A percentile compares a stretch with the other conserved stretches of the same genome.
Evolutionary conservation across 805 yeast genomes (phyloP).

Genomic region (Nakazawaea wyomingensis): DNA sequence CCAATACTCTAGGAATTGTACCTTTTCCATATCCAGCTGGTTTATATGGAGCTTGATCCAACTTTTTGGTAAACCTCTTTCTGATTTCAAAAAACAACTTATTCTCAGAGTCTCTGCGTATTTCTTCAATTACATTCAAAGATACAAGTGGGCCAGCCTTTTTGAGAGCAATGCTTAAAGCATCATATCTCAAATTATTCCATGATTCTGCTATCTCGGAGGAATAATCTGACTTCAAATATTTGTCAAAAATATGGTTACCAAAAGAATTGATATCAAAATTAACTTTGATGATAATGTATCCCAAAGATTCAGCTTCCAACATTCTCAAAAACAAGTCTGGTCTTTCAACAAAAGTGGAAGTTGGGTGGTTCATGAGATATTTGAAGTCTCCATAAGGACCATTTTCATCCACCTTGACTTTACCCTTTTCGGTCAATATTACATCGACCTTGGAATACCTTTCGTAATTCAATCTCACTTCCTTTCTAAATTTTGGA

Average conservation of each 20-base stretch:
- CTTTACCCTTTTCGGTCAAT: conserved; percentile 77
- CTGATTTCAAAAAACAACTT: conserved; percentile 67
- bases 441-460: conserved; percentile 68
- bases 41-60: conserved; percentile 91
- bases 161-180: conserved; percentile 62
- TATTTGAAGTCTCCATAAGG: conserved; percentile 89
- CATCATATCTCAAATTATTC: conserved; percentile 69
- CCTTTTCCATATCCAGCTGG: conserved; percentile 77
- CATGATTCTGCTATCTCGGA: conserved; percentile 73
- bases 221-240: conserved; percentile 70
- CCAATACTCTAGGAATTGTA: conserved; percentile 77
- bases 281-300: conserved; percentile 60
- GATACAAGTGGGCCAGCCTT: conserved; percentile 63
- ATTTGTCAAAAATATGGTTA: conserved; percentile 44
- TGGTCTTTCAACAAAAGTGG: conserved; percentile 70
- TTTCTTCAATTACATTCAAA: conserved; percentile 74
- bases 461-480: conserved; percentile 54
- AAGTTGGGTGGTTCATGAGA: conserved; percentile 74
- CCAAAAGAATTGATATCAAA: conserved; percentile 29
- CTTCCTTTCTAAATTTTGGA: conserved; percentile 71
- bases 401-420: conserved; percentile 72
- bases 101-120: conserved; percentile 72
- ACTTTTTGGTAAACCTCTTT: conserved; percentile 56
- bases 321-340: conserved; percentile 84
- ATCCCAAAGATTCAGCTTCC: conserved; percentile 81